Evolutionary conservation across 768 basidiomycete species (phyloP), one percentile per base, ranked within the genome.

Genomic region (Calocera viscosa): DNA sequence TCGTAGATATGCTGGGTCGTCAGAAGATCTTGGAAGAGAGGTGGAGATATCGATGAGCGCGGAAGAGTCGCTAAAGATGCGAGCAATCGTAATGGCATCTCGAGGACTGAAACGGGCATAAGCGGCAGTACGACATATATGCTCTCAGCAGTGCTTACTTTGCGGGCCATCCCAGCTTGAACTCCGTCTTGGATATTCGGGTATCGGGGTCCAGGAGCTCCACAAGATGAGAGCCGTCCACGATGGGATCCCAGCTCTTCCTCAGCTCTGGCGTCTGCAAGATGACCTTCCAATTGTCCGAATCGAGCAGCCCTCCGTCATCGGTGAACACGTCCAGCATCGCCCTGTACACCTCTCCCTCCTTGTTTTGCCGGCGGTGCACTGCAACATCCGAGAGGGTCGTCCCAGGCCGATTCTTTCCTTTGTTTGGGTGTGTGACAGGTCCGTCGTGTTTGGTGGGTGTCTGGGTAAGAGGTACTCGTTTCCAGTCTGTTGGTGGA

Each of bases 121-220:
- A 68, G 40, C 14, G 2, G 49, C 49, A 5, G 64, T 26, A 14
- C 40, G 34, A 40, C 22, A 28, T 33, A 33, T 53, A 60, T 33
- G 43, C 30, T 32, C 10, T 12, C 1, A 26, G 8, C 3, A 19
- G 10, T 17, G 82, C 91, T 72, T 73, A 95, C 94, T 88, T 94
- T 67, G 93, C 94, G 67, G 95, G 95, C 95, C 95, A 99, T 0
- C 95, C 95, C 11, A 99, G 77, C 7, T 87, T 86, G 74, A 91
- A 97, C 69, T 92, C 90, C 0, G 93, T 96, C 78, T 90, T 92
- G 24, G 83, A 82, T 72, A 99, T 88, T 68, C 93, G 80, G 8
- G 92, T 95, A 69, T 83, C 82, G 41, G 85, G 84, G 76, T 96
- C 94, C 67, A 95, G 84, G 77, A 91, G 81, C 76, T 97, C 94